Conservation (phyloP, 73 alveolate species). For the Paraurostyla sp. region DNA sequence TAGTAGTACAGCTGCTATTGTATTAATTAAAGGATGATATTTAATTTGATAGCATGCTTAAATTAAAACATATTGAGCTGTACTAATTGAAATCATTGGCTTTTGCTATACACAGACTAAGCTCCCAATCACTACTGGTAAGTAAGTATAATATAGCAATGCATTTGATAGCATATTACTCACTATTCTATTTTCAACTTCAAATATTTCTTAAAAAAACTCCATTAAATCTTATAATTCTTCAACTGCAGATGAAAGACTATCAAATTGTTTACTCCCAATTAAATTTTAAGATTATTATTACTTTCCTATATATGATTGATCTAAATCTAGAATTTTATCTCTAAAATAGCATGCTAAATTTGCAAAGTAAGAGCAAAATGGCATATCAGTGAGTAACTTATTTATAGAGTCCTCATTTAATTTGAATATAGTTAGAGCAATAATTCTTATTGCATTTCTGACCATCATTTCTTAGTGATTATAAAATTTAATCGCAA, state of each 20-base stretch:
- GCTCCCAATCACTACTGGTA: conserved; percentile 69
- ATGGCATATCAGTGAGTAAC: conserved; percentile 44
- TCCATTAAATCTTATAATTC: conserved; percentile 55
- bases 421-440: conserved; percentile 70
- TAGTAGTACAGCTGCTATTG: conserved; percentile 18
- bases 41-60: conserved; percentile 35
- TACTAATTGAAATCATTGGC: conserved; percentile 52
- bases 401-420: conserved; percentile 1
- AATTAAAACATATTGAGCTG: conserved; percentile 42
- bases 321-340: conserved; percentile 35
- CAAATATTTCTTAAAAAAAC: conserved; percentile 56
- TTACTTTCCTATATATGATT: background rate
- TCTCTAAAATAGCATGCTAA: conserved; percentile 50
- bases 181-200: conserved; percentile 7
- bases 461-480: conserved; percentile 81
- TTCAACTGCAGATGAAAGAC: conserved; percentile 1
- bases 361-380: background rate
- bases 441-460: conserved; percentile 76
- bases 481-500: conserved; percentile 71
- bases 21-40: conserved; percentile 49
- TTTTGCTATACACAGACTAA: conserved; percentile 32
- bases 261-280: background rate
- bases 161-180: conserved; percentile 49
- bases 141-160: conserved; percentile 56
- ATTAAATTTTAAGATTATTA: too few species aligned